Evolutionary conservation across 768 basidiomycete species (phyloP), one percentile per base, ranked within the genome.

Genomic region (Inosperma sp.): DNA sequence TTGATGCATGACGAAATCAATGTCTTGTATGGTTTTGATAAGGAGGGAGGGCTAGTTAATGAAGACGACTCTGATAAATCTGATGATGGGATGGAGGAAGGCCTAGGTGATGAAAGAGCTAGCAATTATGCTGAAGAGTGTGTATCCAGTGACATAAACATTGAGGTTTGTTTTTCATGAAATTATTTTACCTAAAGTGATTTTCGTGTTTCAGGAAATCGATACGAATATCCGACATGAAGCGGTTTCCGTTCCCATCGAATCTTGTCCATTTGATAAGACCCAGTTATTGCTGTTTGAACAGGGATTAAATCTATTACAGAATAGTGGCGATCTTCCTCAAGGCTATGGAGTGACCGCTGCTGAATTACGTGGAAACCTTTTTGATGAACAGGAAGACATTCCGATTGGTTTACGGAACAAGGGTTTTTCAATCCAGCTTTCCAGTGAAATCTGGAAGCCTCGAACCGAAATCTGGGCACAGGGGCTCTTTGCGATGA

Each of bases 161-260:
- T n/a, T n/a, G n/a, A n/a, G n/a, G n/a, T n/a, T n/a, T n/a, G n/a
- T n/a, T n/a, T n/a, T n/a, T n/a, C n/a, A 19, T 8, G 27, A 50
- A 14, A 44, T 46, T 26, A 31, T 26, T 34, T 35, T 17, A 30
- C 21, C 8, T n/a, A 26, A 5, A 33, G 6, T 16, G 14, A 22
- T 19, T 22, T 42, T 52, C 16, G 29, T 16, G 6, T 17, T 34
- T 30, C 19, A 53, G 48, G 54, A 36, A 30, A 49, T 56, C 27
- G 51, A 60, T 40, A n/a, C 36, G 12, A 56, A 60, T 40, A 58
- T 60, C 16, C 46, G 48, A 44, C 59, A 60, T 39, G 50, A 58
- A 8, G 23, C 52, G 0, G 45, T 60, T 16, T 49, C 45, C 3
- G 56, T 54, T 10, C 56, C 56, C 16, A 13, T 23, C 2, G 26